Evolutionary conservation across 805 yeast species (phyloP), one percentile per base, ranked within the genome.

Genomic region (Ogataea nitratoaversa): DNA sequence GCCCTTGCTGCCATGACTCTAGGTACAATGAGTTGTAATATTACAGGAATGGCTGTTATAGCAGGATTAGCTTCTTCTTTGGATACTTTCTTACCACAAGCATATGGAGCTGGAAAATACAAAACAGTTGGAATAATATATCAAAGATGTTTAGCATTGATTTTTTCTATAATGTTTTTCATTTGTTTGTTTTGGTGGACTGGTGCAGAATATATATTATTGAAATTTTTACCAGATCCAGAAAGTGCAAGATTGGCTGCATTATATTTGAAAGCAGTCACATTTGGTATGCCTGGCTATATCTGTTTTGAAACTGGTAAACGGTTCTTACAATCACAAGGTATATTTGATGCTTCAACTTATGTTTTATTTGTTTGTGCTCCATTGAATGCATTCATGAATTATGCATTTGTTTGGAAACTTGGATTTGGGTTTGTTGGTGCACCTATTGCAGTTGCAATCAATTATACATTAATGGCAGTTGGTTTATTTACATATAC

Each of bases 1-100:
- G 88, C 82, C 49, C 66, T 84, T 34, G 91, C 89, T 13, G 91
- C 88, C 24, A 84, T 82, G 6, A 78, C 88, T 14, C 62, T 84
- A 36, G 82, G 85, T 16, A 74, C 84, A 17, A 83, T 84, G 88
- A 81, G 89, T 4, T 84, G 87, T 8, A 84, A 82, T 54, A 82
- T 84, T 38, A 72, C 84, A 3, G 90, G 87, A 2, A 74, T 82
- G 45, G 84, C 88, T 28, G 72, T 83, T 8, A 79, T 84, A 48
- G 84, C 83, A 50, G 93, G 91, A 11, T 72, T 83, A 2, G 78
- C 88, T 14, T 83, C 93, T 0, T 78, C 88, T 42, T 68, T 84
- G 39, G 91, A 84, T 52, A 84, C 91, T 0, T 68, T 84, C 27
- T 78, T 90, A 57, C 84, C 90, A 2, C 91, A 84, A 60, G 83